Conservation (phyloP, 805 yeast genomes). For the Trichomonascus vanleenenianus region DNA sequence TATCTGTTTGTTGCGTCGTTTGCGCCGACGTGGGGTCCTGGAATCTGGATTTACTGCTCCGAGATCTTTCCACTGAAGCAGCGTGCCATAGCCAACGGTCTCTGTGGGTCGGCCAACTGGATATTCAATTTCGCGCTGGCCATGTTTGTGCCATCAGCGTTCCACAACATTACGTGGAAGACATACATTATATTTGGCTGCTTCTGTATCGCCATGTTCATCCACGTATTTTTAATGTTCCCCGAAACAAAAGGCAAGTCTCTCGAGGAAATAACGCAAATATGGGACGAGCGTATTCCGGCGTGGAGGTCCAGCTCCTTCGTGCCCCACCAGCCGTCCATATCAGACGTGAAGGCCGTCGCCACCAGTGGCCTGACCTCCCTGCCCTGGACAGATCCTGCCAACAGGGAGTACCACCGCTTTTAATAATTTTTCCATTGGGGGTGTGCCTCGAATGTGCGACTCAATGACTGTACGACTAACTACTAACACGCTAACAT, state of each 20-base stretch:
- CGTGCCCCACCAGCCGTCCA: slow-evolving; percentile 11
- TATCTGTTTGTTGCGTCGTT: slow-evolving; percentile 62
- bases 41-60: slow-evolving; percentile 38
- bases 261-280: slow-evolving; percentile 33
- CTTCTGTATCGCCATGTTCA: slow-evolving; percentile 40
- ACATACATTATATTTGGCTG: slow-evolving; percentile 54
- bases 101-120: slow-evolving; percentile 35
- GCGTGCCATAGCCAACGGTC: slow-evolving; percentile 44
- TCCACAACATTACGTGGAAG: slow-evolving; percentile 42
- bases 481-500: too few relatives aligned
- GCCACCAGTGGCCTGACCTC: too few relatives aligned
- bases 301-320: slow-evolving; percentile 68
- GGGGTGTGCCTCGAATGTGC: too few relatives aligned
- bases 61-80: slow-evolving; percentile 39
- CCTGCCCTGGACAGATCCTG: too few relatives aligned
- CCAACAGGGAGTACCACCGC: too few relatives aligned
- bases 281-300: slow-evolving; percentile 48
- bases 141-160: slow-evolving; percentile 45
- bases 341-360: slow-evolving; percentile 16
- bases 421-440: too few relatives aligned
- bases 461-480: too few relatives aligned
- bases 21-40: slow-evolving; percentile 75
- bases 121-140: slow-evolving; percentile 43
- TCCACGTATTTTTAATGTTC: slow-evolving; percentile 31
- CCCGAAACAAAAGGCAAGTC: slow-evolving; percentile 23